Conservation (phyloP, 177 flowering plant species). For the Vitis hybrid region DNA sequence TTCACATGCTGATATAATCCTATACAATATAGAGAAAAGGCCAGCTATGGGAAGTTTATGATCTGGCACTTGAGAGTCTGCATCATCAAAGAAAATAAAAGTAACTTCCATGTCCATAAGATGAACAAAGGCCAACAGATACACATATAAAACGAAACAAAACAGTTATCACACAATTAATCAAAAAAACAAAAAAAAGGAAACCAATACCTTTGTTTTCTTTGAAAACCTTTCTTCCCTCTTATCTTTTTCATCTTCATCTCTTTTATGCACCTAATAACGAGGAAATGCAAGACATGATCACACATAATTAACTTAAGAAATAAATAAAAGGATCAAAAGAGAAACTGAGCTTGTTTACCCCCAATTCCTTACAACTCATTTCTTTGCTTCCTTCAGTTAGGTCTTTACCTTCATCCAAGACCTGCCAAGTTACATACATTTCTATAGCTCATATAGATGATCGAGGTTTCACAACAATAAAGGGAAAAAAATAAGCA, state of each 20-base stretch:
- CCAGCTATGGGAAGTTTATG: too few species aligned
- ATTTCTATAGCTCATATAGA: neutral
- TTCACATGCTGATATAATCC: too few species aligned
- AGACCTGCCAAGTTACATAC: conserved; percentile 7
- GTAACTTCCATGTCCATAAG: too few species aligned
- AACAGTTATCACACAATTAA: neutral
- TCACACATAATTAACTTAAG: neutral
- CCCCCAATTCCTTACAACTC: conserved; percentile 8
- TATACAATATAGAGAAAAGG: too few species aligned
- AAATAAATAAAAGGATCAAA: neutral
- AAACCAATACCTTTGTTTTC: conserved; percentile 36
- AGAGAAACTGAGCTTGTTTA: neutral
- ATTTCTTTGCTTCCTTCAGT: conserved; percentile 8
- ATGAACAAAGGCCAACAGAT: too few species aligned
- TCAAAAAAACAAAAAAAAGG: neutral
- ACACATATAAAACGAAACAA: neutral
- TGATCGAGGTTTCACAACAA: neutral
- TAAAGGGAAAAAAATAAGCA: neutral
- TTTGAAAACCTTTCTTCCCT: conserved; percentile 22
- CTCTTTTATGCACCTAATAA: conserved; percentile 20
- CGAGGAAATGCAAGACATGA: neutral
- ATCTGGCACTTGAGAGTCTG: too few species aligned
- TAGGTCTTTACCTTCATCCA: conserved; percentile 1
- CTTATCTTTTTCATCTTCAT: conserved; percentile 19
- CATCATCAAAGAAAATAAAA: too few species aligned